Conservation (phyloP, 2,329 filamentous ascomycete species). For the Aspergillus fischeri region DNA sequence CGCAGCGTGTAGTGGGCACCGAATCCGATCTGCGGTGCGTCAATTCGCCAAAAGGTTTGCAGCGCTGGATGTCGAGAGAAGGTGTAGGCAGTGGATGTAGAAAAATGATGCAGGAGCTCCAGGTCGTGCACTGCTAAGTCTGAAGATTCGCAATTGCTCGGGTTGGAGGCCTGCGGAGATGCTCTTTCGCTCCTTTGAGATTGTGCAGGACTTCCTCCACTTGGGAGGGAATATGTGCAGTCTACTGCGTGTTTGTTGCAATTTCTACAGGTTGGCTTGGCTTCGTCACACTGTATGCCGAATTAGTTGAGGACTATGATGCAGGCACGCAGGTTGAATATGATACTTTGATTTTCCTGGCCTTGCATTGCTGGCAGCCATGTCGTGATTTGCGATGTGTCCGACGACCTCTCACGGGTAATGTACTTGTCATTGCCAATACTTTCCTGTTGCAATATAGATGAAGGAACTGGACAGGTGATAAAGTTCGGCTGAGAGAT, state of each 20-base stretch:
- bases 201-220: neutral
- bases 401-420: constrained; percentile 9
- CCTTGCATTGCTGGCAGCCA: constrained; percentile 26
- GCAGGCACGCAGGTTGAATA: too few species aligned
- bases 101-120: constrained; percentile 53
- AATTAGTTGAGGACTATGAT: neutral
- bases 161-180: neutral
- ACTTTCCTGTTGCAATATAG: neutral
- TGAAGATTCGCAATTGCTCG: neutral
- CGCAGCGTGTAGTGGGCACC: constrained; percentile 47
- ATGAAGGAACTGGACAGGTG: neutral
- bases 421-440: neutral
- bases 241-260: constrained; percentile 19
- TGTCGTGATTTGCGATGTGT: constrained; percentile 24
- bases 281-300: constrained; percentile 23
- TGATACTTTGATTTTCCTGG: constrained; percentile 26
- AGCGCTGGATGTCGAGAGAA: constrained; percentile 41
- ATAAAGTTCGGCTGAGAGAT: neutral
- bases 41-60: constrained; percentile 46
- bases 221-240: constrained; percentile 15
- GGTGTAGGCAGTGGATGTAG: constrained; percentile 47
- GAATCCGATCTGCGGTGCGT: constrained; percentile 47
- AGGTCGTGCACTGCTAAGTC: constrained; percentile 39
- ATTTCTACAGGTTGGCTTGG: constrained; percentile 21
- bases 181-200: neutral